phyloP scores from a whole-genome alignment of 2,329 filamentous ascomycete genomes.

The Trichoderma sp. region DNA sequence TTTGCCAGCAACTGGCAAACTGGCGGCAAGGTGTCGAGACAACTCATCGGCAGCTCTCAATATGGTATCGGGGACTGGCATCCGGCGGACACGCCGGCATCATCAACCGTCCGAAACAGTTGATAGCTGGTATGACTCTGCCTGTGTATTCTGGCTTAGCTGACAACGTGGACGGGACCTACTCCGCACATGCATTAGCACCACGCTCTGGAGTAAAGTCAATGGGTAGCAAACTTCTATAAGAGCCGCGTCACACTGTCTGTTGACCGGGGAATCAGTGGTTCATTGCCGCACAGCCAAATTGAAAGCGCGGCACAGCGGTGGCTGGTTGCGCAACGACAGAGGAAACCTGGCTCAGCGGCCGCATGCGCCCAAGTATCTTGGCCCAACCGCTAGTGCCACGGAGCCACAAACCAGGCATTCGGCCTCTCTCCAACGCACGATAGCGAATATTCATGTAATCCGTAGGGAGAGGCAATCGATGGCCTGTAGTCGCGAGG shows the following conservation, averaged over 20 bases:
- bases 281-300: constrained; percentile 1
- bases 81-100: constrained; percentile 18
- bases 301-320: constrained; percentile 1
- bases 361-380: constrained; percentile 6
- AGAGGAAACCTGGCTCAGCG: constrained; percentile 4
- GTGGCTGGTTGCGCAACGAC: constrained; percentile 12
- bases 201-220: constrained; percentile 6
- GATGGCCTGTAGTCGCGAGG: neutral
- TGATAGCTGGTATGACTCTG: constrained; percentile 11
- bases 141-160: constrained; percentile 6
- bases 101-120: neutral
- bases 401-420: neutral
- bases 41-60: constrained; percentile 25
- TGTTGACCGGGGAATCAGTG: constrained; percentile 20
- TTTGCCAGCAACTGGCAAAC: constrained; percentile 26
- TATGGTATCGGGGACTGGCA: constrained; percentile 19
- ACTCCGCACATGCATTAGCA: constrained; percentile 27
- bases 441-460: neutral
- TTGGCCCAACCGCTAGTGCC: constrained; percentile 5
- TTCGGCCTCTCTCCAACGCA: neutral
- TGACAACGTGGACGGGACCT: constrained; percentile 24
- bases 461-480: neutral
- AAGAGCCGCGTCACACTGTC: constrained; percentile 25
- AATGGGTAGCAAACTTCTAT: constrained; percentile 21
- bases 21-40: constrained; percentile 26